Evolutionary conservation across 495 filamentous ascomycete genomes (phyloP).

Genomic region (Neurospora sp.): DNA sequence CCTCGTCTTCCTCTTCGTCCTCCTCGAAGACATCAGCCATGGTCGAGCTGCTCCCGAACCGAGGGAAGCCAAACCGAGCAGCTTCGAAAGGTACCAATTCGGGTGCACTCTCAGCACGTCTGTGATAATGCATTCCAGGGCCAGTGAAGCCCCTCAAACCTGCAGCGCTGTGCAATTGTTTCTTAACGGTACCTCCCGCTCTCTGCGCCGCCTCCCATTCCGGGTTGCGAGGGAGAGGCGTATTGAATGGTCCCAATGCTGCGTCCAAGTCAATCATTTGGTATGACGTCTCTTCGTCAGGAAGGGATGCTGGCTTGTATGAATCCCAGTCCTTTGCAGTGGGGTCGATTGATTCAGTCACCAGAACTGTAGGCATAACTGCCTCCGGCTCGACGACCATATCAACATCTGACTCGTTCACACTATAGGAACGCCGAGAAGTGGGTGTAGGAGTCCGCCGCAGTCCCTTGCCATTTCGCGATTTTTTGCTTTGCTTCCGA

Average conservation of each 20-base stretch:
- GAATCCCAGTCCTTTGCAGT: conserved; percentile 14
- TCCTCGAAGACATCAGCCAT: conserved; percentile 93
- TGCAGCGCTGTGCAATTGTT: conserved; percentile 84
- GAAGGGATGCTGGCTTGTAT: conserved; percentile 2
- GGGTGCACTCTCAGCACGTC: conserved; percentile 86
- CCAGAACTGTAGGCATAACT: conserved; percentile 15
- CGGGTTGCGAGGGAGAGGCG: conserved; percentile 50
- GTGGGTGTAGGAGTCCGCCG: conserved; percentile 33
- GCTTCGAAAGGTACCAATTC: conserved; percentile 76
- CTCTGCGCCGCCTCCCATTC: conserved; percentile 48
- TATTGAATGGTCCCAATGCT: conserved; percentile 88
- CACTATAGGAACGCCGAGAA: conserved; percentile 11
- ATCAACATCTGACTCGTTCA: conserved; percentile 12
- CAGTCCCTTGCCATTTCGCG: conserved; percentile 32
- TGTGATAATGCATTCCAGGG: conserved; percentile 81
- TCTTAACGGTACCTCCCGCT: conserved; percentile 52
- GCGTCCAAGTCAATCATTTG: conserved; percentile 92
- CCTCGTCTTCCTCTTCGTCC: conserved; percentile 69
- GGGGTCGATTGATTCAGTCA: conserved; percentile 18
- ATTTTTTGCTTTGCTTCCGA: conserved; percentile 43
- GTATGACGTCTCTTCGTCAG: conserved; percentile 52
- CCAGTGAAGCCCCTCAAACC: conserved; percentile 63
- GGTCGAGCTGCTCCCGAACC: conserved; percentile 53
- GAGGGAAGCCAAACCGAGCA: conserved; percentile 46
- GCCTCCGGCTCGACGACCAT: conserved; percentile 15